Percentiles rank a stretch among this genome's conserved stretches.
phyloP scores from a whole-genome alignment of 2,329 filamentous ascomycete species.

The Diaporthe caulivora region DNA sequence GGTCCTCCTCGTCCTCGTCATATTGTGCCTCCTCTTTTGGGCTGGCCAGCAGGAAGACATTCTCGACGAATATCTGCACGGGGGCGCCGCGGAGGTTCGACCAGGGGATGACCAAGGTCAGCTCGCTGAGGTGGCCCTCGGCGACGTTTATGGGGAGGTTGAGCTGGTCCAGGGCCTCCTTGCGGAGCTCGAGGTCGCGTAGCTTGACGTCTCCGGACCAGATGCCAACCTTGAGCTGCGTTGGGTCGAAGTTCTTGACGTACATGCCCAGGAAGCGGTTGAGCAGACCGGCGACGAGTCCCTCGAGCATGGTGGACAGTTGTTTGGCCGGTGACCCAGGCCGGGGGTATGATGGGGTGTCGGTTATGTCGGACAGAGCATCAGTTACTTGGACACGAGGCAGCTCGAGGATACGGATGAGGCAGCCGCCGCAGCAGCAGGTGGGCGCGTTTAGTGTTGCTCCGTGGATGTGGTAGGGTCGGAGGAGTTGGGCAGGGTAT shows the following conservation, averaged over 20 bases:
- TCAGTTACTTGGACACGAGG: slow-evolving; percentile 30
- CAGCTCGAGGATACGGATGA: neutral
- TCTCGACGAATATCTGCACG: slow-evolving; percentile 94
- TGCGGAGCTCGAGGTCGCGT: slow-evolving; percentile 88
- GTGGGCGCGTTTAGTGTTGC: neutral
- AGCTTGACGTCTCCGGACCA: slow-evolving; percentile 99
- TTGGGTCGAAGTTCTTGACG: slow-evolving; percentile 98
- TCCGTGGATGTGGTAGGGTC: neutral
- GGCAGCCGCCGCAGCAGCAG: neutral
- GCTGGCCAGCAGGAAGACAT: slow-evolving; percentile 95
- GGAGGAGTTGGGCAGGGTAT: slow-evolving; percentile 10
- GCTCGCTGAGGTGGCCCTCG: slow-evolving; percentile 90
- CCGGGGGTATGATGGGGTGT: slow-evolving; percentile 60
- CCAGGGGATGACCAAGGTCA: slow-evolving; percentile 96
- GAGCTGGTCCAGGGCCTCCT: slow-evolving; percentile 96
- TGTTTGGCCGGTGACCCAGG: slow-evolving; percentile 77
- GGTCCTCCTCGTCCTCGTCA: slow-evolving; percentile 91
- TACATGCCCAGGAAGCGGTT: slow-evolving; percentile 99
- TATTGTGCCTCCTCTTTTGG: slow-evolving; percentile 96
- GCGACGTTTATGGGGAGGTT: slow-evolving; percentile 97
- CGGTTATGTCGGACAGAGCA: slow-evolving; percentile 31
- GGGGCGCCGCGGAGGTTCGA: slow-evolving; percentile 95
- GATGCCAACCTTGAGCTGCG: slow-evolving; percentile 97
- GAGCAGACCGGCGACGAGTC: slow-evolving; percentile 94
- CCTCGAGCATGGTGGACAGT: slow-evolving; percentile 87